Base-by-base conservation (phyloP, 176 grass and related monocot genomes). In the Triticum turgidum region DNA sequence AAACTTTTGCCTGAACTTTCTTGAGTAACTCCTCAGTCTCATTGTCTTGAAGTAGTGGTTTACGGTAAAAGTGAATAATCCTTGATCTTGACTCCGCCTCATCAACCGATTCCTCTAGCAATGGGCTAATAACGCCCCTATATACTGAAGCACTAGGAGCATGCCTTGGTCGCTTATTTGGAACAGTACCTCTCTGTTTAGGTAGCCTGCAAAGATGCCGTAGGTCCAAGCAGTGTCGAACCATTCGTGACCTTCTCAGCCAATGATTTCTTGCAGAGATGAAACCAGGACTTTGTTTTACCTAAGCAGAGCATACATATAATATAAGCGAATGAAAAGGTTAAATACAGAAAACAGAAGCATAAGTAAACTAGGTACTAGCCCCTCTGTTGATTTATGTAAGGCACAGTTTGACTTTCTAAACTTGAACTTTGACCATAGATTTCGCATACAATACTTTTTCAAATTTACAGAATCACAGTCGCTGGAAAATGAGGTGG, bases 31-130 rank as follows among this genome's bases (percentile, higher is more conserved):
- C 95, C 3, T 79, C 52, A 9, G 49, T 61, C 27, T 92, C 91
- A 81, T 85, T 93, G 37, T 95, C 92, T 87, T 92, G 91, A 82
- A 97, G 90, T 87, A 95, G 86, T 18, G 92, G 95, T 51, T 72
- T 80, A 12, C 91, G 91, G 56, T 93, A 95, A 47, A 97, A 81
- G n/a, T 97, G 95, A 61, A 97, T 83, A 75, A 97, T 81, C 21
- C 86, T 42, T 35, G 85, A 37, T 11, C 14, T 61, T 17, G 15
- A 32, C 59, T 45, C 78, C 44, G 82, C 7, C 42, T 73, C 32
- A 88, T 42, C 38, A 73, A 45, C 49, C 56, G 59, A 76, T 80
- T 90, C 78, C 33, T 90, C 76, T 8, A 79, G 29, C 47, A 95
- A 80, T 63, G 91, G 80, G 59, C 69, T 91, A 35, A 86, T 63